Evolutionary conservation across 2,329 filamentous ascomycete species (phyloP), one percentile per base, ranked within the genome.

Genomic region (Talaromyces sp.): DNA sequence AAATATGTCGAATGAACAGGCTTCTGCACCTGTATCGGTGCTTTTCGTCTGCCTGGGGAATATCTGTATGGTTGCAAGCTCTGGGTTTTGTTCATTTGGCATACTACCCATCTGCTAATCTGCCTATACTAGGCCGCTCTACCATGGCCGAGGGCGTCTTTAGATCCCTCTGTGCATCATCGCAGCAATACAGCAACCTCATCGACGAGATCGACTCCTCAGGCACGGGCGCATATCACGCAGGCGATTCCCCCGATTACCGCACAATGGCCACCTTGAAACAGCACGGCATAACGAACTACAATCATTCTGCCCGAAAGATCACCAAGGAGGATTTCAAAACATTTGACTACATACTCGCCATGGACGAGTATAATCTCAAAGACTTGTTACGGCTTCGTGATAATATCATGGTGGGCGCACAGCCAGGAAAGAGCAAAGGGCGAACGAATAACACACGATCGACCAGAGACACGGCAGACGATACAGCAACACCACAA

Each of bases 91-190:
- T 18, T 6, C 2, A 8, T n/a, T n/a, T n/a, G n/a, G n/a, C n/a
- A n/a, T n/a, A n/a, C n/a, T n/a, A n/a, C n/a, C 7, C 9, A 37
- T 2, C 50, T 57, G 21, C 54, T 42, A 31, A 40, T 18, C 48
- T 2, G 21, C 23, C 31, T 23, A 12, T 28, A n/a, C 28, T 64
- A 83, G 82, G 84, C 72, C 84, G 86, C 65, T 96, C 92, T 7
- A 91, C 95, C 35, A 98, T 99, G 95, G 92, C 93, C 52, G 93
- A 98, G 81, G 95, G 91, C 57, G 90, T 96, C 67, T 98, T 99
- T 79, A 86, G 87, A 7, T 65, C 64, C 63, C 85, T 88, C 64
- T 23, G 21, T 25, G 31, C 59, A 7, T 79, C 95, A 44, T 82
- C 84, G 67, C 84, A 78, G 8, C 68, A 88, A 63, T 77, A 84